Evolutionary conservation across 2,329 filamentous ascomycete species (phyloP).

Genomic region (Fusarium zealandicum): DNA sequence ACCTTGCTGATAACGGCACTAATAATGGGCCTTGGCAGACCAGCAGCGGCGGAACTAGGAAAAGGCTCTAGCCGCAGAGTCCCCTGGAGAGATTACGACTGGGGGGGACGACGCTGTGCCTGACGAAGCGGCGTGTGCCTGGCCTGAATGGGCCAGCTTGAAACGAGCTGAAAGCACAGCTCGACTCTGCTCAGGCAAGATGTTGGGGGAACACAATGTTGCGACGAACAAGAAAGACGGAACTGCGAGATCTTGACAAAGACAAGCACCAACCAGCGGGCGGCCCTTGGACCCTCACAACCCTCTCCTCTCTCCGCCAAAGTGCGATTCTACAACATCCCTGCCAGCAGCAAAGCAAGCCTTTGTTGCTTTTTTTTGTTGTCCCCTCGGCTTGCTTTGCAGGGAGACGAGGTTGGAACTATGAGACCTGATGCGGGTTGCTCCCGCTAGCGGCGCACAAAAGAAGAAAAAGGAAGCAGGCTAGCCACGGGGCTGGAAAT

Average conservation of each 20-base stretch:
- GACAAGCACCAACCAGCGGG: background rate
- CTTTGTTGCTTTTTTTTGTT: slow-evolving; percentile 10
- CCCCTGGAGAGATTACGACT: no score
- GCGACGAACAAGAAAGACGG: no score
- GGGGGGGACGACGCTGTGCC: background rate
- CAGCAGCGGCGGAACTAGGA: slow-evolving; percentile 31
- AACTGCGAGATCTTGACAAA: no score
- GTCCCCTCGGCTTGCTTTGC: slow-evolving; percentile 14
- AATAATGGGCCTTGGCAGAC: slow-evolving; percentile 21
- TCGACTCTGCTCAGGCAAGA: no score
- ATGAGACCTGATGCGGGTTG: background rate
- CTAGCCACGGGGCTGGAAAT: slow-evolving; percentile 24
- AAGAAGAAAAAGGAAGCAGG: slow-evolving; percentile 1
- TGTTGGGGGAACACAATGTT: slow-evolving; percentile 7
- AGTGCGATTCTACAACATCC: slow-evolving; percentile 5
- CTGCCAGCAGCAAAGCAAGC: slow-evolving; percentile 10
- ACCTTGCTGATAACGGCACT: slow-evolving; percentile 21
- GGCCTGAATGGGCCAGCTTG: background rate
- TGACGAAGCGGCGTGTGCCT: slow-evolving; percentile 10
- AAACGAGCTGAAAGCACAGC: slow-evolving; percentile 19
- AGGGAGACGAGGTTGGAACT: slow-evolving; percentile 10
- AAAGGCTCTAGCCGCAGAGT: slow-evolving; percentile 6
- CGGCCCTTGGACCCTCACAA: slow-evolving; percentile 2
- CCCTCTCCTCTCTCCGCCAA: background rate
- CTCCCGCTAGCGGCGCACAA: background rate